Percentiles rank a stretch among this genome's conserved stretches.
Evolutionary conservation across 139 green algal genomes (phyloP).

Genomic region (Gonium pectorale): DNA sequence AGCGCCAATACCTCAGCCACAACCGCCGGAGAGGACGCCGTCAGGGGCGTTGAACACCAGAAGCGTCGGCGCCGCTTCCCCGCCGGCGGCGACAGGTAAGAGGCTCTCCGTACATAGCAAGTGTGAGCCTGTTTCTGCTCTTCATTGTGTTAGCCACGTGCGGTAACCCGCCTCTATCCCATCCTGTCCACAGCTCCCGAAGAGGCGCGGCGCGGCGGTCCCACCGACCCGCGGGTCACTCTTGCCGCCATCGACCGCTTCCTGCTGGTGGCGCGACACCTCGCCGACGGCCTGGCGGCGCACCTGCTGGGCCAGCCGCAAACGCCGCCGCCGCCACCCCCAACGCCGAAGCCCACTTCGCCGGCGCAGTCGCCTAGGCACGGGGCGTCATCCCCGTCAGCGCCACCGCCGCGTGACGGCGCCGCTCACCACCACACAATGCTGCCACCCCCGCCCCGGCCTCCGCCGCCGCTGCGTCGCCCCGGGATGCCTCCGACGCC

Average conservation of each 20-base stretch:
- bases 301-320: neutral
- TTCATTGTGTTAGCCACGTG: too few species aligned
- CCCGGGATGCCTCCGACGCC: neutral
- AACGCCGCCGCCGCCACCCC: neutral
- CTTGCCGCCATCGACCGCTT: neutral
- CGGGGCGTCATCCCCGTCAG: neutral
- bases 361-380: neutral
- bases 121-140: too few species aligned
- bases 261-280: neutral
- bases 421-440: neutral
- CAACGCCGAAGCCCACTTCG: neutral
- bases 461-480: neutral
- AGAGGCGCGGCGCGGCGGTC: too few species aligned
- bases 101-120: too few species aligned
- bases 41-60: too few species aligned
- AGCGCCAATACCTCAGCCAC: too few species aligned
- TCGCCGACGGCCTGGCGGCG: slow-evolving; percentile 9
- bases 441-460: neutral
- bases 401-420: neutral
- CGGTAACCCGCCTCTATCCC: too few species aligned
- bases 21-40: too few species aligned
- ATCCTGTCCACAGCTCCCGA: too few species aligned
- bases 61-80: too few species aligned
- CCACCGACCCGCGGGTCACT: slow-evolving; percentile 9
- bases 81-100: too few species aligned